Evolutionary conservation across 2,329 filamentous ascomycete genomes (phyloP).

Genomic region (Paracamarosporium sp.): DNA sequence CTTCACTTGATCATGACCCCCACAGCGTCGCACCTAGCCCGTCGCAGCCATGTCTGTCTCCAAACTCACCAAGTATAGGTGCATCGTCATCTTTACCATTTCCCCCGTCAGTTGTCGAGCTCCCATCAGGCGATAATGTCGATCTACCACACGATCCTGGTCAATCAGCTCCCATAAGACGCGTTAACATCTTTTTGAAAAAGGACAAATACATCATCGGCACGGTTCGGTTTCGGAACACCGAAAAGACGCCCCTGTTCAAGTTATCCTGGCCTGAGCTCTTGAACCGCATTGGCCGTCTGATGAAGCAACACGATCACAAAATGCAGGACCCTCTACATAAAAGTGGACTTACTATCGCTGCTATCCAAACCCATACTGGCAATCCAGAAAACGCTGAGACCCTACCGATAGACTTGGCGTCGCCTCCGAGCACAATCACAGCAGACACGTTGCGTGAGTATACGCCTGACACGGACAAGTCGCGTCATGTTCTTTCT

Average conservation of each 20-base stretch:
- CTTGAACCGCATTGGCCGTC: slow-evolving; percentile 18
- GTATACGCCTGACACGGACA: not conserved
- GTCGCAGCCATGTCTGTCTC: not conserved
- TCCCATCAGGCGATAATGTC: slow-evolving; percentile 1
- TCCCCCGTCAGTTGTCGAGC: not conserved
- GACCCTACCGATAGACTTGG: not conserved
- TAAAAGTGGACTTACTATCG: slow-evolving; percentile 34
- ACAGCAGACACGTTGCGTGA: not conserved
- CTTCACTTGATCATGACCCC: not conserved
- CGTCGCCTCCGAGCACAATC: not conserved
- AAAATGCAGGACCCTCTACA: not conserved
- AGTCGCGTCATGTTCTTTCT: not conserved
- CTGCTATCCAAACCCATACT: slow-evolving; percentile 33
- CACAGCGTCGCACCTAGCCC: not conserved
- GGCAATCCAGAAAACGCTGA: not conserved
- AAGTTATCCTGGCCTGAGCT: slow-evolving; percentile 29
- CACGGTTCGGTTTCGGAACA: slow-evolving; percentile 11
- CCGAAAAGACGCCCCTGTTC: slow-evolving; percentile 16
- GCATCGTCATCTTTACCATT: not conserved
- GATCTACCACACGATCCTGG: slow-evolving; percentile 13
- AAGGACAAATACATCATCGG: slow-evolving; percentile 56
- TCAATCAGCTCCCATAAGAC: slow-evolving; percentile 34
- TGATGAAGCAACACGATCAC: not conserved
- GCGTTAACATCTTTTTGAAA: slow-evolving; percentile 71
- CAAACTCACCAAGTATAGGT: no score